Conservation (phyloP, 306 rosid genomes). For the Quercus mongolica region DNA sequence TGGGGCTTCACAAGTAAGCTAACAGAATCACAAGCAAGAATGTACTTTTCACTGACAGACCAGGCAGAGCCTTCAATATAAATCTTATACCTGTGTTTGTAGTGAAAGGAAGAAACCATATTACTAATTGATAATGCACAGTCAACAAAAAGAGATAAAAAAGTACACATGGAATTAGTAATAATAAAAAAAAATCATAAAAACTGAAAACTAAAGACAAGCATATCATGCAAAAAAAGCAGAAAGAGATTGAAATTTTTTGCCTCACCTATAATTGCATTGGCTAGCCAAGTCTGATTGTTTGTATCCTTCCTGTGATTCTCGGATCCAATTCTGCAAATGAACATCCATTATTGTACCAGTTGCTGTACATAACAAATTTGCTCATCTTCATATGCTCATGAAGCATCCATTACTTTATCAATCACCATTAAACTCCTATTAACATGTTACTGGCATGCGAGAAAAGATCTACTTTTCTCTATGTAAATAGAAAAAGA, state of each 20-base stretch:
- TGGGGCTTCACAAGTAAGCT: conserved; percentile 73
- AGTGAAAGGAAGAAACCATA: not conserved
- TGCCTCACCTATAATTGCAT: conserved; percentile 62
- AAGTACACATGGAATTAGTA: not conserved
- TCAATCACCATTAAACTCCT: not conserved
- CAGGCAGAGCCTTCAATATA: conserved; percentile 98
- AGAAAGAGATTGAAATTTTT: not conserved
- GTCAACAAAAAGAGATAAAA: not conserved
- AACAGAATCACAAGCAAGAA: conserved; percentile 83
- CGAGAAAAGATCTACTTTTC: not conserved
- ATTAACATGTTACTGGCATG: not conserved
- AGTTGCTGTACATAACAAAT: not conserved
- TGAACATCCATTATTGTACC: not conserved
- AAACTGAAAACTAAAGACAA: not conserved
- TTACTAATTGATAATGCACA: not conserved
- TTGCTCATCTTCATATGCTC: not conserved
- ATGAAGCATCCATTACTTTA: not conserved
- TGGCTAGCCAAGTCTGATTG: conserved; percentile 80
- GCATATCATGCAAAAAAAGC: not conserved
- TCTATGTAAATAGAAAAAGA: not conserved
- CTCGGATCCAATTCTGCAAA: conserved; percentile 71
- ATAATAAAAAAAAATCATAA: not conserved
- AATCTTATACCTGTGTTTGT: conserved; percentile 65
- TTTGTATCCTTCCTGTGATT: conserved; percentile 63
- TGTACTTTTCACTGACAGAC: conserved; percentile 95